Percentiles rank a stretch among this genome's conserved stretches.
Evolutionary conservation across 305 asterid species (phyloP).

Genomic region (Striga hermonthica): DNA sequence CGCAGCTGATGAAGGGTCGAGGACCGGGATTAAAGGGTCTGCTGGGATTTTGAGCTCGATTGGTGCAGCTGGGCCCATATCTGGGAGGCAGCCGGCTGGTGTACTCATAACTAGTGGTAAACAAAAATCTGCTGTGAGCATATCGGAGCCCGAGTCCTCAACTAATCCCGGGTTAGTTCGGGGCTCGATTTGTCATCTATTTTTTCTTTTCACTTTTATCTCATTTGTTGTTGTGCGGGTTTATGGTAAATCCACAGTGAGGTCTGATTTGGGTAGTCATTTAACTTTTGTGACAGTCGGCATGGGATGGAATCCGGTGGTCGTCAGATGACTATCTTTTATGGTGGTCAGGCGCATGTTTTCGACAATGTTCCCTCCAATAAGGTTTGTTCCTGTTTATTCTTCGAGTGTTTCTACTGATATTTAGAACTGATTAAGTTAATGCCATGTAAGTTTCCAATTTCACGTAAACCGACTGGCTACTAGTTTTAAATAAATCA

Average conservation of each 20-base stretch:
- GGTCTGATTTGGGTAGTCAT: not conserved
- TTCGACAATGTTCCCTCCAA: slow-evolving; percentile 83
- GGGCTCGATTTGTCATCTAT: slow-evolving; percentile 18
- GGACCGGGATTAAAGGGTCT: slow-evolving; percentile 89
- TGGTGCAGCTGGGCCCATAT: slow-evolving; percentile 46
- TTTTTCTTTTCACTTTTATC: not conserved
- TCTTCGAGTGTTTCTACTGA: no score
- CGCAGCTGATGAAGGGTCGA: slow-evolving; percentile 98
- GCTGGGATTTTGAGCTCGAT: slow-evolving; percentile 68
- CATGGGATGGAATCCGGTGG: slow-evolving; percentile 51
- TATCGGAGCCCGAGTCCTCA: slow-evolving; percentile 65
- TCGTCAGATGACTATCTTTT: slow-evolving; percentile 90
- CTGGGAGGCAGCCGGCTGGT: slow-evolving; percentile 67
- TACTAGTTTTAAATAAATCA: no score
- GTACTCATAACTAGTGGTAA: slow-evolving; percentile 55
- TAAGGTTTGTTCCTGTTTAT: slow-evolving; percentile 50
- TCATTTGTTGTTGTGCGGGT: no score
- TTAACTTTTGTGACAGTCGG: slow-evolving; percentile 48
- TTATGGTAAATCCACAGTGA: no score
- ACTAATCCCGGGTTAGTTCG: slow-evolving; percentile 48
- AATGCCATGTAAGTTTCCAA: no score
- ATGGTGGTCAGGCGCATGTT: slow-evolving; percentile 92
- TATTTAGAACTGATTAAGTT: no score
- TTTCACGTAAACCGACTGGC: no score
- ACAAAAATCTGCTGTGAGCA: slow-evolving; percentile 46